These are phyloP conservation scores for Adansonia gregorii DNA, from an alignment of 441 rosid species.

Conservation along the genomic window DNA sequence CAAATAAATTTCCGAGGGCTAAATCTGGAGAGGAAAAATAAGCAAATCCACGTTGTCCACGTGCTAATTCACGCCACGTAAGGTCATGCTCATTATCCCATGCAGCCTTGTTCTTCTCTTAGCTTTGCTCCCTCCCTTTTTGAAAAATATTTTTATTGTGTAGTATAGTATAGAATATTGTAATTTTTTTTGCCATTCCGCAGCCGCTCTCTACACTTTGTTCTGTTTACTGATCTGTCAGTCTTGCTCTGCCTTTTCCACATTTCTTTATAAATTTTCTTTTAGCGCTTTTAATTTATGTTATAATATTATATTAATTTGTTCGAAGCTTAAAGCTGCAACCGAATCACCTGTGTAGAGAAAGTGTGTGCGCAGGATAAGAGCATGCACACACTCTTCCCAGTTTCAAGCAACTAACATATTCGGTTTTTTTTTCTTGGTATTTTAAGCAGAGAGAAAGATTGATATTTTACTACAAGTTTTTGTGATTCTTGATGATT, in stretches of 20 bases:
- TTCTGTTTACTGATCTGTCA: constrained; percentile 66
- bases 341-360: constrained; percentile 72
- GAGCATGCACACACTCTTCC: constrained; percentile 72
- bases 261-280: constrained; percentile 15
- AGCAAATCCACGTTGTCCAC: constrained; percentile 43
- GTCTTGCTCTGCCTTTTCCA: constrained; percentile 45
- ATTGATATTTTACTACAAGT: neutral
- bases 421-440: neutral
- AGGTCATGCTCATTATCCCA: constrained; percentile 30
- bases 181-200: no score
- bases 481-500: constrained; percentile 8
- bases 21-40: neutral
- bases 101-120: neutral
- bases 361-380: constrained; percentile 72
- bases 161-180: neutral
- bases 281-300: neutral
- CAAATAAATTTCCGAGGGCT: neutral
- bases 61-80: constrained; percentile 65
- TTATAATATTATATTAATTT: neutral
- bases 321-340: constrained; percentile 74
- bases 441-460: neutral
- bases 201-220: constrained; percentile 28
- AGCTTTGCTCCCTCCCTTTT: neutral
- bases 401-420: constrained; percentile 45
- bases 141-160: neutral